A percentile compares a stretch with the other conserved stretches of the same genome.
Evolutionary conservation across 176 grass and related monocot species (phyloP).

Genomic region (sorghum (Sorghum bicolor)): Sorghum_bicolor_NCBIv3 NC_012872.2:56612001-56612500

Average conservation of each 20-base stretch:
- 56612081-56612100: not conserved
- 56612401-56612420: too few species aligned
- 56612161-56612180: constrained; percentile 68
- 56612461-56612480: too few species aligned
- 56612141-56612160: constrained; percentile 66
- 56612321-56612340: constrained; percentile 41
- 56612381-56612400: too few species aligned
- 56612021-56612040: constrained; percentile 53
- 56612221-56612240: not conserved
- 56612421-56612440: too few species aligned
- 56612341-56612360: too few species aligned
- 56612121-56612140: constrained; percentile 73
- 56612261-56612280: not conserved
- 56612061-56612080: constrained; percentile 43
- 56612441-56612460: too few species aligned
- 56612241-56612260: not conserved
- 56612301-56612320: constrained; percentile 53
- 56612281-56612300: constrained; percentile 58
- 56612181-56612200: constrained; percentile 63
- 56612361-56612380: too few species aligned
- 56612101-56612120: constrained; percentile 39
- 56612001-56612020: constrained; percentile 49
- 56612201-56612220: not conserved
- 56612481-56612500: too few species aligned
- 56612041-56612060: constrained; percentile 62